Conservation (phyloP, 768 basidiomycete genomes). For the Tricholoma sp. region DNA sequence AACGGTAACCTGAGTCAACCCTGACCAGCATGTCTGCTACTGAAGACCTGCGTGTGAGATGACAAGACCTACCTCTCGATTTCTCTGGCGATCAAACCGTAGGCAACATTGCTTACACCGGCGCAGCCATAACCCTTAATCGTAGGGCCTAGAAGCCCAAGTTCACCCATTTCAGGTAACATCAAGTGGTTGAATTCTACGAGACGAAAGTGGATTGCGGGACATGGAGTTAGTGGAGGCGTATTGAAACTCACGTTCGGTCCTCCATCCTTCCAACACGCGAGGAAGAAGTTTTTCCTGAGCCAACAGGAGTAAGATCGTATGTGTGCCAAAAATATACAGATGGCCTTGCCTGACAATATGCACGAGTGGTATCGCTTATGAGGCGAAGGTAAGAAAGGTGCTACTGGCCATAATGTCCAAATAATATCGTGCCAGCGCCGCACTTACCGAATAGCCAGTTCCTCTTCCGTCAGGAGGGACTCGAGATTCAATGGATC, state of each 20-base stretch:
- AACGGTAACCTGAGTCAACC: slow-evolving; percentile 95
- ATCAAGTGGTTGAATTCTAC: slow-evolving; percentile 73
- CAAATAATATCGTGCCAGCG: not conserved
- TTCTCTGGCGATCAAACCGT: slow-evolving; percentile 90
- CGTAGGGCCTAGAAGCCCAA: slow-evolving; percentile 89
- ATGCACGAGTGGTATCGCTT: slow-evolving; percentile 75
- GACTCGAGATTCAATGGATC: slow-evolving; percentile 81
- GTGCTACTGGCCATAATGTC: slow-evolving; percentile 2
- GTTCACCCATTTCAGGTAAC: slow-evolving; percentile 86
- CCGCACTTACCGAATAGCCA: slow-evolving; percentile 67
- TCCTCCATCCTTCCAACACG: slow-evolving; percentile 83
- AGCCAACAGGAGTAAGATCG: not conserved
- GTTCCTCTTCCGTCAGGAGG: slow-evolving; percentile 84
- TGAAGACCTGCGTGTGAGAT: not conserved
- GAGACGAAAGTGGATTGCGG: slow-evolving; percentile 2
- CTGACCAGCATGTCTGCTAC: slow-evolving; percentile 30
- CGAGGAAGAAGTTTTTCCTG: slow-evolving; percentile 85
- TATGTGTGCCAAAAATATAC: not conserved
- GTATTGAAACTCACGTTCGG: slow-evolving; percentile 57
- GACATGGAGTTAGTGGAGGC: not conserved
- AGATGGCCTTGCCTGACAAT: slow-evolving; percentile 60
- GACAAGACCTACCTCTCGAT: slow-evolving; percentile 66
- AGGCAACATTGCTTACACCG: slow-evolving; percentile 86
- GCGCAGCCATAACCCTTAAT: slow-evolving; percentile 94
- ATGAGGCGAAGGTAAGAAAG: slow-evolving; percentile 1